These are phyloP conservation scores for Backusella tarrabulga DNA, from an alignment of 192 early-diverging fungal genomes.

Conservation along the genomic window DNA sequence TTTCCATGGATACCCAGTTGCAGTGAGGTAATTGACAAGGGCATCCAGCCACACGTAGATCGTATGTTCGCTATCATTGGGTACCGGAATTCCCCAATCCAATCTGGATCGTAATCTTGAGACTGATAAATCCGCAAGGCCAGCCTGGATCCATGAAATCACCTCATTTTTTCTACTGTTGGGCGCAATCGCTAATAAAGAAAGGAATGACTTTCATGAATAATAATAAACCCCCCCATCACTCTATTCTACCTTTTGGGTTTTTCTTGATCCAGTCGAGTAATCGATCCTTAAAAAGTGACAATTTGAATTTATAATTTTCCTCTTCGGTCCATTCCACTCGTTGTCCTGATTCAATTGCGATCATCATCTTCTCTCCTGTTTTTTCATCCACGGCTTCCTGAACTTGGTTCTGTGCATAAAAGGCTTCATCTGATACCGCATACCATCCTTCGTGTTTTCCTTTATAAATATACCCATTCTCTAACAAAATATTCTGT, in stretches of 20 bases:
- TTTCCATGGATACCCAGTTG: conserved; percentile 80
- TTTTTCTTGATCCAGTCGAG: conserved; percentile 68
- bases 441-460: conserved; percentile 93
- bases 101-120: conserved; percentile 78
- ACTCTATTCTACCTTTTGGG: conserved; percentile 39
- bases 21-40: conserved; percentile 88
- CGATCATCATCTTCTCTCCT: conserved; percentile 50
- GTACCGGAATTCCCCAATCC: conserved; percentile 91
- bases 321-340: conserved; percentile 92
- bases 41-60: conserved; percentile 99
- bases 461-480: conserved; percentile 89
- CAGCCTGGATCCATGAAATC: conserved; percentile 52
- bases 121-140: conserved; percentile 77
- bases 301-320: conserved; percentile 92
- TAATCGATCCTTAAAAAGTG: conserved; percentile 58
- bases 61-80: conserved; percentile 81
- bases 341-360: conserved; percentile 79
- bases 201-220: no score
- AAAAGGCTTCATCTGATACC: conserved; percentile 94
- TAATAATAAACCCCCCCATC: no score
- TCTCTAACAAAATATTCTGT: conserved; percentile 57
- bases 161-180: conserved; percentile 64
- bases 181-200: conserved; percentile 61
- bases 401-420: conserved; percentile 70
- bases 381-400: conserved; percentile 53